These are phyloP conservation scores for Hortaea sp. DNA, from an alignment of 2,329 filamentous ascomycete species.

Conservation along the genomic window DNA sequence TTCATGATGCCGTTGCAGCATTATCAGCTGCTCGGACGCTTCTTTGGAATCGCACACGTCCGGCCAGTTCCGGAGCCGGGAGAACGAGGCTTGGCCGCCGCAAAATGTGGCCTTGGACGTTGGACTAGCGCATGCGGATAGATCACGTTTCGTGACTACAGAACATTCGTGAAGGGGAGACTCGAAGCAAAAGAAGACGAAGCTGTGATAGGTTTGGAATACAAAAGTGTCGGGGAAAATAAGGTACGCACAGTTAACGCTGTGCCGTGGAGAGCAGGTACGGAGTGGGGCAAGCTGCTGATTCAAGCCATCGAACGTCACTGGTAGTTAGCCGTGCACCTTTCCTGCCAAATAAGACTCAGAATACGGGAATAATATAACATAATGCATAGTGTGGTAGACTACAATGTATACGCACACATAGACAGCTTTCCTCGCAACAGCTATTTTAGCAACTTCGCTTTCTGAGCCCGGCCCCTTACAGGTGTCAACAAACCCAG, in stretches of 20 bases:
- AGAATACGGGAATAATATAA: no score
- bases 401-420: no score
- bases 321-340: no score
- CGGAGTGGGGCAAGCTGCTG: background rate
- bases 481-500: no score
- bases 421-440: no score
- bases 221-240: no score
- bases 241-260: no score
- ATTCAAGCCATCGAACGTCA: no score
- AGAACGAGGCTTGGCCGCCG: background rate
- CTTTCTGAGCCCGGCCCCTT: no score
- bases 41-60: background rate
- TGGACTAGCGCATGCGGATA: background rate
- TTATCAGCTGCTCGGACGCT: conserved; percentile 7
- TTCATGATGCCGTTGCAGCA: conserved; percentile 13
- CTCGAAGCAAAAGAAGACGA: background rate
- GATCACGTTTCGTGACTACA: background rate
- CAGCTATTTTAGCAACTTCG: no score
- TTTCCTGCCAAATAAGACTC: no score
- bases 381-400: no score
- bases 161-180: background rate
- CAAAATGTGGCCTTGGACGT: background rate
- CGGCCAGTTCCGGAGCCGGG: background rate
- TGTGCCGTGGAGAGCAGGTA: background rate
- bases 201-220: background rate